phyloP scores from a whole-genome alignment of 2,329 filamentous ascomycete species.

The Colletotrichum camelliae region DNA sequence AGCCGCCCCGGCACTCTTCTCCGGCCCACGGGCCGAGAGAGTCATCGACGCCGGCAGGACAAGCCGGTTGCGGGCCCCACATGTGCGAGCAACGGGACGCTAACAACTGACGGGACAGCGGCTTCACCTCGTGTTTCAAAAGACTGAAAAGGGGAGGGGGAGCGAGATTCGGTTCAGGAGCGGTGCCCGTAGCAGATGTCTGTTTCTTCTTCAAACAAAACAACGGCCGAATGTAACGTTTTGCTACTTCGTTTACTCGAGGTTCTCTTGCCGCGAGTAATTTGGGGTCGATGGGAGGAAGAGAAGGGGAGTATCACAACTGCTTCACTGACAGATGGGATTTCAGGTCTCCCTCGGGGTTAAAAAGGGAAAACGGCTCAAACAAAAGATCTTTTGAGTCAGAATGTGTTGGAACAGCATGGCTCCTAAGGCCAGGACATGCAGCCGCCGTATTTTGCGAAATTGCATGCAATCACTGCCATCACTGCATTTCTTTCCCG shows the following conservation, averaged over 20 bases:
- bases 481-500: background rate
- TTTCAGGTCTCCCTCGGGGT: background rate
- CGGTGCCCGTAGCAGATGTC: background rate
- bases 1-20: conserved; percentile 27
- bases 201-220: conserved; percentile 1
- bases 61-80: conserved; percentile 8
- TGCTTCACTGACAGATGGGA: background rate
- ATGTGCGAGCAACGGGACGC: background rate
- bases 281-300: background rate
- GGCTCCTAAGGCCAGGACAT: background rate
- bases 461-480: too few species aligned
- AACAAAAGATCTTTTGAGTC: background rate
- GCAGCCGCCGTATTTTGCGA: background rate
- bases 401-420: background rate
- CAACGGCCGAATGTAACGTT: background rate
- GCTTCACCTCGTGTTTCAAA: conserved; percentile 6
- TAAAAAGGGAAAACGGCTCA: background rate
- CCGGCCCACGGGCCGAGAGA: conserved; percentile 22
- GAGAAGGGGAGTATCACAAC: background rate
- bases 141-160: background rate
- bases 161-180: background rate
- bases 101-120: background rate
- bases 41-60: conserved; percentile 8
- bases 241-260: background rate
- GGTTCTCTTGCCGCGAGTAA: background rate